Evolutionary conservation across 495 filamentous ascomycete species (phyloP), one percentile per base, ranked within the genome.

Genomic region (Penicillium riverlandense): DNA sequence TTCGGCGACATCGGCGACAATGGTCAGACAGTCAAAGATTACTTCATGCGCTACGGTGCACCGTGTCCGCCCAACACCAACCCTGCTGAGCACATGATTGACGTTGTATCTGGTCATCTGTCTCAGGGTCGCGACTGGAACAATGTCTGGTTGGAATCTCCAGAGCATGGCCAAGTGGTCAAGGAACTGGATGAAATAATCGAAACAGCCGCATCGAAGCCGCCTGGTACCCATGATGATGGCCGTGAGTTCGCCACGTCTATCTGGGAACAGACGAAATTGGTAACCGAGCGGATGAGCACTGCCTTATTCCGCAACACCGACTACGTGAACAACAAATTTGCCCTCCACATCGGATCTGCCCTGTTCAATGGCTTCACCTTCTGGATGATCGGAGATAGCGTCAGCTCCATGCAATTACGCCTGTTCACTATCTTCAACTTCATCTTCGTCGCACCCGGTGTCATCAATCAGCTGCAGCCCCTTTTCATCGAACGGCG

Each of bases 41-140:
- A 95, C 63, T 95, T 95, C 50, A 78, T 81, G 54, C 71, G 76
- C 38, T 81, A 89, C 55, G 82, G 86, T 28, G 86, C 83, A 4
- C 67, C 76, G 11, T 95, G 88, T 60, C 85, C 85, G 1, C 44
- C 67, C 3, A 77, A 82, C 7, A 80, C 83, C 10, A 97, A 76
- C 45, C 89, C 89, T 12, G 90, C 90, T 7, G 91, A 96, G 58
- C 90, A 86, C 77, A 95, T 96, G 86, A 74, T 96, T 31, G 88
- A 95, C 54, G 84, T 86, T 40, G 90, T 89, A 37, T 59, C 64
- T 11, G 64, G 65, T 3, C 33, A 55, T 10, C 51, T 66, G 1
- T 62, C 59, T 27, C 64, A 66, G 29, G 61, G 57, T 14, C 56
- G 71, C 8, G 71, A 84, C 51, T 86, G 83, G 83, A 71, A 77